These are phyloP conservation scores for Monosporascus sp. DNA, from an alignment of 2,329 filamentous ascomycete genomes.

Conservation along the genomic window DNA sequence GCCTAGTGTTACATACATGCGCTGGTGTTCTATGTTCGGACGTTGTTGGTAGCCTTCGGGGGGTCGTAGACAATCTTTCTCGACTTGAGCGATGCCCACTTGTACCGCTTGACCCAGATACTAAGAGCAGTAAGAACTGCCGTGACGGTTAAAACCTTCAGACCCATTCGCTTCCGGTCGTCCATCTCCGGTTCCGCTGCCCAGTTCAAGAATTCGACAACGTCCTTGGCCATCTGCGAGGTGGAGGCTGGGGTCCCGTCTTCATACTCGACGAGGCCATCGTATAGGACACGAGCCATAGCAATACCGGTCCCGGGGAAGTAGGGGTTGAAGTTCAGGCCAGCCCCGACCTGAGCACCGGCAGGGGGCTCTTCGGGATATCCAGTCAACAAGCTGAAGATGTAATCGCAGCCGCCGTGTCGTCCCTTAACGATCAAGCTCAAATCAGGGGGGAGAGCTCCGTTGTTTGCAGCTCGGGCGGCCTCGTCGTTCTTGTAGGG, in stretches of 20 bases:
- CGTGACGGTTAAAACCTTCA: constrained; percentile 85
- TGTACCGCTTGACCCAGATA: constrained; percentile 99
- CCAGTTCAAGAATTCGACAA: constrained; percentile 99
- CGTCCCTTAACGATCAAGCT: constrained; percentile 96
- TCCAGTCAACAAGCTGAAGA: constrained; percentile 93
- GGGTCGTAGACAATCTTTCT: constrained; percentile 88
- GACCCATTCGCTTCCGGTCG: constrained; percentile 98
- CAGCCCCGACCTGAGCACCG: constrained; percentile 75
- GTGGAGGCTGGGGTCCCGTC: constrained; percentile 90
- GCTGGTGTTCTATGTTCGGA: constrained; percentile 37
- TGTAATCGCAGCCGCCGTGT: constrained; percentile 97
- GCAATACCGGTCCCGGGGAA: constrained; percentile 98
- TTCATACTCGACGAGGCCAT: constrained; percentile 96
- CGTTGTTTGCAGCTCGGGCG: constrained; percentile 95
- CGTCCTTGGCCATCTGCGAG: constrained; percentile 99
- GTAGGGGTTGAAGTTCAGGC: constrained; percentile 99
- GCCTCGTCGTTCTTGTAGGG: constrained; percentile 99
- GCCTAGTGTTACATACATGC: constrained; percentile 28
- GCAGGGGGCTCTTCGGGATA: constrained; percentile 96
- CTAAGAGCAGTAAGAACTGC: constrained; percentile 77
- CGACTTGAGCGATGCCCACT: constrained; percentile 95
- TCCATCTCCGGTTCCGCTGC: constrained; percentile 98
- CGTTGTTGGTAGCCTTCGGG: constrained; percentile 49
- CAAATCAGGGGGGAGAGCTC: constrained; percentile 95
- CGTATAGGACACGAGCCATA: constrained; percentile 98